Evolutionary conservation across 2,329 filamentous ascomycete genomes (phyloP), one percentile per base, ranked within the genome.

Genomic region (Ophiosphaerella korrae): DNA sequence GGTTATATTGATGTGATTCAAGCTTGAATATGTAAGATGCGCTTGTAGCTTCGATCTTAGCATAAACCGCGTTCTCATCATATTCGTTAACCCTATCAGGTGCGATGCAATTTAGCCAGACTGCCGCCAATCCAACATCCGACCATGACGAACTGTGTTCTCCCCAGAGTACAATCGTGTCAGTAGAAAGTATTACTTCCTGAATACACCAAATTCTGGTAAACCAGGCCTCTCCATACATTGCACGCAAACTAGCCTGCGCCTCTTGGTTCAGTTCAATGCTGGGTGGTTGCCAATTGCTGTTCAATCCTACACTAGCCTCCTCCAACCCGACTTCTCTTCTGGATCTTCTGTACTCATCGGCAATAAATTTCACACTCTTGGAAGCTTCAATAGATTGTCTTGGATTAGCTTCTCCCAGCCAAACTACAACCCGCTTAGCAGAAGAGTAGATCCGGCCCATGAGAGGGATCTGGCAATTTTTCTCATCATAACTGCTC

Each of bases 401-500:
- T 11, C 16, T 13, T 42, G 32, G 5, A 31, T 24, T 1, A 5
- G 24, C 24, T 8, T 47, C 31, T 1, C 56, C 58, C 13, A 62
- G 45, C 57, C 54, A 62, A 8, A 60, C 48, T 36, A 60, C n/a
- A 12, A 62, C 58, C 12, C 41, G 34, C 7, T 11, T 38, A 32
- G 58, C 58, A 3, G 37, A 40, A 0, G 37, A 42, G 29, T 55
- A 60, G 26, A 60, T 55, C 5, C 43, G 34, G 8, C 52, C 33
- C 58, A 62, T 60, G n/a, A 58, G 24, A 11, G 48, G 45, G 2
- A 62, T 38, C 44, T 60, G 57, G 12, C 41, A n/a, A 12, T 31
- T 45, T 14, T 48, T 58, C 38, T 62, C 58, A 5, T 2, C 18
- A 6, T 21, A 7, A 21, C 55, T 47, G 1, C 29, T n/a, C 31